phyloP scores from a whole-genome alignment of 768 basidiomycete species.

The Dentipellis sp. region DNA sequence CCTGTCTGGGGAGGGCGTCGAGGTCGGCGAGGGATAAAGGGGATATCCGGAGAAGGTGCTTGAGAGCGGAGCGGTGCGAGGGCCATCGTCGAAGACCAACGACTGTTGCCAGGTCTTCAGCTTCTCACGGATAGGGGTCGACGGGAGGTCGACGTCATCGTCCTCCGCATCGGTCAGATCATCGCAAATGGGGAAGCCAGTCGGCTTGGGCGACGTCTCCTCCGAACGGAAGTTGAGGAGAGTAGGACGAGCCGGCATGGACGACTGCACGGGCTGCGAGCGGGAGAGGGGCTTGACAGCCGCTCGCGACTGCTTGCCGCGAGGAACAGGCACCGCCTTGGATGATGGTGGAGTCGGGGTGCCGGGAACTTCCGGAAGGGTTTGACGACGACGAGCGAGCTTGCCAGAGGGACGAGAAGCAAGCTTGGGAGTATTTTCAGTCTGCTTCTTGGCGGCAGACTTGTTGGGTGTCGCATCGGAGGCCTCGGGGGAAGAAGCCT shows the following conservation, averaged over 20 bases:
- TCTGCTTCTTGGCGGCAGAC: slow-evolving; percentile 19
- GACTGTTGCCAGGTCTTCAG: slow-evolving; percentile 23
- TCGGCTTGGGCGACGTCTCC: slow-evolving; percentile 18
- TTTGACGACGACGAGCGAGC: slow-evolving; percentile 49
- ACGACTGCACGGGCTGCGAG: slow-evolving; percentile 36
- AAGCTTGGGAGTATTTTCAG: slow-evolving; percentile 30
- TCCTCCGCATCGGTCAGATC: slow-evolving; percentile 45
- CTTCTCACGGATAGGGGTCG: slow-evolving; percentile 41
- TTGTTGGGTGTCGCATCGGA: slow-evolving; percentile 21
- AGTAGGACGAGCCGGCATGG: slow-evolving; percentile 25
- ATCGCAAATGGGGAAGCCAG: slow-evolving; percentile 62
- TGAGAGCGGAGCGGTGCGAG: slow-evolving; percentile 42
- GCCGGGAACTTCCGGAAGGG: slow-evolving; percentile 18
- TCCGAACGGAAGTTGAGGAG: slow-evolving; percentile 24
- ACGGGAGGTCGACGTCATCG: slow-evolving; percentile 30
- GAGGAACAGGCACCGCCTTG: slow-evolving; percentile 45
- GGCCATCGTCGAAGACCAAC: slow-evolving; percentile 26
- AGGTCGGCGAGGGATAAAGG: slow-evolving; percentile 27
- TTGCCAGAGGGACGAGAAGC: slow-evolving; percentile 43
- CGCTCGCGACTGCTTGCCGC: slow-evolving; percentile 13
- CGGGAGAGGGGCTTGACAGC: slow-evolving; percentile 28
- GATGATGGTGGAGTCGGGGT: slow-evolving; percentile 27
- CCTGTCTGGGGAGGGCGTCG: slow-evolving; percentile 29
- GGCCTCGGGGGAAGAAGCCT: background rate
- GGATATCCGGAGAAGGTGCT: slow-evolving; percentile 28